A percentile compares a stretch with the other conserved stretches of the same genome.
Evolutionary conservation across 805 yeast genomes (phyloP).

Genomic region (Kazachstania kunashirensis): DNA sequence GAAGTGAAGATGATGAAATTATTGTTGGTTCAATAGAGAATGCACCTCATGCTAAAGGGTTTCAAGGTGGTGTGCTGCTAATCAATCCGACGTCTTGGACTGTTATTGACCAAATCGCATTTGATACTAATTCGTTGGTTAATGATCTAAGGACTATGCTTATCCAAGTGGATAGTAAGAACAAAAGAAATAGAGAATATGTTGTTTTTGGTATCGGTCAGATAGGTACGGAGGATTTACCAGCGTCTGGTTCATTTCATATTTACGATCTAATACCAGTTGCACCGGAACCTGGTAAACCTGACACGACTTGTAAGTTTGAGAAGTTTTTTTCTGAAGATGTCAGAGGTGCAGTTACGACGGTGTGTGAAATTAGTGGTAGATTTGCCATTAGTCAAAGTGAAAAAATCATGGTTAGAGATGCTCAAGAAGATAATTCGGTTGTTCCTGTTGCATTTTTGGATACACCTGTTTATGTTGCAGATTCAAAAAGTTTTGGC

Average conservation of each 20-base stretch:
- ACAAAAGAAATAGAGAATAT: constrained; percentile 46
- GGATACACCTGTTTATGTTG: constrained; percentile 72
- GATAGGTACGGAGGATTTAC: constrained; percentile 68
- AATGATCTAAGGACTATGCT: constrained; percentile 30
- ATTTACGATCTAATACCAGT: constrained; percentile 69
- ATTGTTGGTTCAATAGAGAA: constrained; percentile 46
- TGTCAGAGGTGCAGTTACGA: constrained; percentile 74
- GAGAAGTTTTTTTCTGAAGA: constrained; percentile 64
- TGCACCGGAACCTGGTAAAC: constrained; percentile 81
- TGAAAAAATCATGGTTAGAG: constrained; percentile 66
- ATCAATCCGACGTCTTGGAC: constrained; percentile 71
- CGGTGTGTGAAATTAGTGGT: constrained; percentile 73
- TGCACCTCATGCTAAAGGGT: constrained; percentile 44
- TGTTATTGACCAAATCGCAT: constrained; percentile 57
- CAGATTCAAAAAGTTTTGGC: constrained; percentile 75
- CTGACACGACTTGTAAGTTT: constrained; percentile 72
- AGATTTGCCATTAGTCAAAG: constrained; percentile 80
- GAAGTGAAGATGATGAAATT: constrained; percentile 61
- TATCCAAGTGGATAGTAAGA: constrained; percentile 32
- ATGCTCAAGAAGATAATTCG: constrained; percentile 72
- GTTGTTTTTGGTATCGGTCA: constrained; percentile 73
- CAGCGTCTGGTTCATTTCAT: constrained; percentile 69
- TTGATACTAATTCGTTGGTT: constrained; percentile 56
- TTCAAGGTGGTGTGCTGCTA: constrained; percentile 51
- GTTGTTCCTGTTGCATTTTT: constrained; percentile 90